A percentile compares a stretch with the other conserved stretches of the same genome.
Evolutionary conservation across 2,329 filamentous ascomycete species (phyloP).

Genomic region (Paracoccidioides lutzii): DNA sequence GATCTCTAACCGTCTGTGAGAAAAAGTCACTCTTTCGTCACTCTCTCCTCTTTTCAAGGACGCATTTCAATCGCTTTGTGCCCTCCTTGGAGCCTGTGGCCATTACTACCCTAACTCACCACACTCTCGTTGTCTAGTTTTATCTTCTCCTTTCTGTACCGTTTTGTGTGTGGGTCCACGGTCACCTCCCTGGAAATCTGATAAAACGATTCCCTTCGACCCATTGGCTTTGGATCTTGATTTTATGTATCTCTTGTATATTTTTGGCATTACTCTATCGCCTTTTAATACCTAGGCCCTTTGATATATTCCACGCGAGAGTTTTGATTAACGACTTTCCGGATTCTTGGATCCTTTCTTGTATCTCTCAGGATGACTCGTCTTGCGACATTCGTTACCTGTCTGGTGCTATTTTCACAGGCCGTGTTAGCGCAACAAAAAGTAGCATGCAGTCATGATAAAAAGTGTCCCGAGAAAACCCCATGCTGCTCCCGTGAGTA

Average conservation of each 20-base stretch:
- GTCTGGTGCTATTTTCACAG: slow-evolving; percentile 21
- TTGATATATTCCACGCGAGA: not conserved
- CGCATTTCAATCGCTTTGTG: slow-evolving; percentile 9
- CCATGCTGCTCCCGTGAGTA: slow-evolving; percentile 70
- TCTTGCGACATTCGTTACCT: slow-evolving; percentile 21
- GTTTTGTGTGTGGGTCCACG: slow-evolving; percentile 1
- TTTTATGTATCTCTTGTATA: slow-evolving; percentile 11
- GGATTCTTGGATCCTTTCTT: not conserved
- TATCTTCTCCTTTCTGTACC: slow-evolving; percentile 5
- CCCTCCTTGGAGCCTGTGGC: slow-evolving; percentile 4
- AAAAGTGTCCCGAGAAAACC: slow-evolving; percentile 56
- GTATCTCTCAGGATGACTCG: slow-evolving; percentile 22
- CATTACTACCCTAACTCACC: slow-evolving; percentile 4
- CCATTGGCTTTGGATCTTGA: slow-evolving; percentile 6
- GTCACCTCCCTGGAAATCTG: no score
- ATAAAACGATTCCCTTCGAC: not conserved
- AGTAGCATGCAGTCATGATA: slow-evolving; percentile 30
- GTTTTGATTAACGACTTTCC: not conserved
- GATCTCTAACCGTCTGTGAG: not conserved
- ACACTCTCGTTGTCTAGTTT: slow-evolving; percentile 5
- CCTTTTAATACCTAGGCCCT: not conserved
- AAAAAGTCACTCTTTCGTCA: not conserved
- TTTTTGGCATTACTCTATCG: not conserved
- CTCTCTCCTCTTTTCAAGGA: slow-evolving; percentile 1
- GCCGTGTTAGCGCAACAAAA: slow-evolving; percentile 19